These are phyloP conservation scores for Lodderomyces metapsilosis DNA, from an alignment of 1,139 yeast species.

Conservation along the genomic window DNA sequence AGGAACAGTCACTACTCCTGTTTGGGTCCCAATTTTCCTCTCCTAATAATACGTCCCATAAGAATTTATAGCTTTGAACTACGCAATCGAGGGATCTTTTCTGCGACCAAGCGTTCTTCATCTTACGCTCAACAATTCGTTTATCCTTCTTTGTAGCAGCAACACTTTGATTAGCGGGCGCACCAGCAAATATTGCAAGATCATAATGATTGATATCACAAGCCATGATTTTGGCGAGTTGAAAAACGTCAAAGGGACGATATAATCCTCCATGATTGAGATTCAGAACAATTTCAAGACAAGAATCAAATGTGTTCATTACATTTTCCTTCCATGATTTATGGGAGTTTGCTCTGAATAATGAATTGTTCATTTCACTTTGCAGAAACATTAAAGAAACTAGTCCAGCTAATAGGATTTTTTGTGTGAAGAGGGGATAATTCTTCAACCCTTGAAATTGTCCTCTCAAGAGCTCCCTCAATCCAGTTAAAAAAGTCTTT, in stretches of 20 bases:
- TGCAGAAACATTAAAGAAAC: slow-evolving; percentile 75
- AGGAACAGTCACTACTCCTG: slow-evolving; percentile 36
- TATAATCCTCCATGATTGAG: slow-evolving; percentile 26
- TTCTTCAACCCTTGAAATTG: slow-evolving; percentile 15
- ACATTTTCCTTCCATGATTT: slow-evolving; percentile 58
- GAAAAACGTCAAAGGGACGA: slow-evolving; percentile 65
- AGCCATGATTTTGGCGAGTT: slow-evolving; percentile 64
- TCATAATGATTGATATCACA: slow-evolving; percentile 69
- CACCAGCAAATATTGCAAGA: slow-evolving; percentile 76
- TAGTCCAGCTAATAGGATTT: slow-evolving; percentile 67
- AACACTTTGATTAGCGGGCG: slow-evolving; percentile 80
- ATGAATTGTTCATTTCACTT: slow-evolving; percentile 57
- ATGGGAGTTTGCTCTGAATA: slow-evolving; percentile 19
- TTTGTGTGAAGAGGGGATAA: slow-evolving; percentile 51
- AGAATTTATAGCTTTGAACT: slow-evolving; percentile 60
- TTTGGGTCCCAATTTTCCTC: slow-evolving; percentile 27
- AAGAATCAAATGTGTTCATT: background rate
- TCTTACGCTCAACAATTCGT: slow-evolving; percentile 49
- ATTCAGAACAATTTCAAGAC: background rate
- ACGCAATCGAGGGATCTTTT: slow-evolving; percentile 34
- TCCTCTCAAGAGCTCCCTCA: slow-evolving; percentile 34
- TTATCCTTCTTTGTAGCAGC: slow-evolving; percentile 57
- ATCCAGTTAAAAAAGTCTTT: slow-evolving; percentile 31
- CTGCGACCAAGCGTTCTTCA: slow-evolving; percentile 46
- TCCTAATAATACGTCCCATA: slow-evolving; percentile 59